Evolutionary conservation across 2,329 filamentous ascomycete species (phyloP).

Genomic region (Microsporum audouinii): DNA sequence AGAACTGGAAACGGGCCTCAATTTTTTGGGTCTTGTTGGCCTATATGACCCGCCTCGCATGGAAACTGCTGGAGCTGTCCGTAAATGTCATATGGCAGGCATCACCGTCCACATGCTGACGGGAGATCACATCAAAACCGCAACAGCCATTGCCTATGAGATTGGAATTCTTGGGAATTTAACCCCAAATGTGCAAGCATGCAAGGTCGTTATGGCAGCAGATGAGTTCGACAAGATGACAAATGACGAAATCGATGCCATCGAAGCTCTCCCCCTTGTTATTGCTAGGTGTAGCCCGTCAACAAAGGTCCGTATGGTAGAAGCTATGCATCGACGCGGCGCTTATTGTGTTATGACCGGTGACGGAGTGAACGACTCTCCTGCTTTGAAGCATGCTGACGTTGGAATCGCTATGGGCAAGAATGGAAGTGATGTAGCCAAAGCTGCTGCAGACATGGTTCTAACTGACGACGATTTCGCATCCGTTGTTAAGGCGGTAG

Average conservation of each 20-base stretch:
- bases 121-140: slow-evolving; percentile 63
- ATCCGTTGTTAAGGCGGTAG: slow-evolving; percentile 67
- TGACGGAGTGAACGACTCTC: slow-evolving; percentile 68
- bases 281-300: slow-evolving; percentile 41
- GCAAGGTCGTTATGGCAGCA: slow-evolving; percentile 56
- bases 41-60: slow-evolving; percentile 71
- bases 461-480: slow-evolving; percentile 62
- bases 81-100: slow-evolving; percentile 55
- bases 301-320: slow-evolving; percentile 71
- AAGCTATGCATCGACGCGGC: slow-evolving; percentile 39
- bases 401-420: slow-evolving; percentile 73
- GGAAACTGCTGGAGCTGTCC: slow-evolving; percentile 59
- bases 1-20: slow-evolving; percentile 51
- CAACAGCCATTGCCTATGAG: slow-evolving; percentile 61
- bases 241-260: slow-evolving; percentile 54
- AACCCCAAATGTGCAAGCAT: slow-evolving; percentile 45
- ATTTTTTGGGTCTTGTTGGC: slow-evolving; percentile 62
- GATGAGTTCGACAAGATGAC: slow-evolving; percentile 62
- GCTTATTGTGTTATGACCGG: slow-evolving; percentile 69
- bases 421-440: slow-evolving; percentile 66
- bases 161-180: slow-evolving; percentile 52
- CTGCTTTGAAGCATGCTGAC: slow-evolving; percentile 60
- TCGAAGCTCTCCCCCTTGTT: slow-evolving; percentile 41
- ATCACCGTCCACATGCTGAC: slow-evolving; percentile 70
- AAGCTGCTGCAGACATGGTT: slow-evolving; percentile 49